Percentiles rank a stretch among this genome's conserved stretches.
phyloP scores from a whole-genome alignment of 2,329 filamentous ascomycete genomes.

The Fusarium nodosum region DNA sequence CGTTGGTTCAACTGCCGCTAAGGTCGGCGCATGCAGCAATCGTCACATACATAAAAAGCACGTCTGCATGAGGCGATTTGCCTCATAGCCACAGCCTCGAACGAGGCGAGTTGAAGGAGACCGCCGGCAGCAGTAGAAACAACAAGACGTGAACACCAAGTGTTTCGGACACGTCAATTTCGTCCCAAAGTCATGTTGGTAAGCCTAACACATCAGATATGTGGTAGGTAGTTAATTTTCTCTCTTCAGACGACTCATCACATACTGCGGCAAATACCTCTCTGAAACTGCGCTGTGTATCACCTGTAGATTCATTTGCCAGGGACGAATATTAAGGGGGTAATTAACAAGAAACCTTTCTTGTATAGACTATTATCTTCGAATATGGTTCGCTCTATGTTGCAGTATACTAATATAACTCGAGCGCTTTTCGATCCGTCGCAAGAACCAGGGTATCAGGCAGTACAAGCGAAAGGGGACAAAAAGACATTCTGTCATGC shows the following conservation, averaged over 20 bases:
- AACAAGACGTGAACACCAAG: conserved; percentile 3
- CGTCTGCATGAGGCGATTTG: conserved; percentile 32
- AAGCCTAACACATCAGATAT: background rate
- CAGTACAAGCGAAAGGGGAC: conserved; percentile 23
- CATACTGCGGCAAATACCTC: conserved; percentile 1
- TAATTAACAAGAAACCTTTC: background rate
- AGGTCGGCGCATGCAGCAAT: conserved; percentile 33
- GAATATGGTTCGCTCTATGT: conserved; percentile 28
- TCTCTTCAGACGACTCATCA: conserved; percentile 30
- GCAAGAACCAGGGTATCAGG: conserved; percentile 38
- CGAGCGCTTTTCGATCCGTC: conserved; percentile 16
- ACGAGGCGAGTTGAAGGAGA: conserved; percentile 4
- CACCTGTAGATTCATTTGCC: background rate
- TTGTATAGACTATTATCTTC: conserved; percentile 14
- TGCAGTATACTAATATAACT: conserved; percentile 14
- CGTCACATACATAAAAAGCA: conserved; percentile 37
- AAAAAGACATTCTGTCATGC: conserved; percentile 2
- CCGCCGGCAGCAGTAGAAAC: background rate
- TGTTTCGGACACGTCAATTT: conserved; percentile 29
- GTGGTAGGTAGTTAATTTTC: conserved; percentile 15
- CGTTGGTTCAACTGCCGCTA: conserved; percentile 37
- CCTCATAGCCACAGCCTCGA: conserved; percentile 9
- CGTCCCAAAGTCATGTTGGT: conserved; percentile 1
- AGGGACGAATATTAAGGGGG: background rate
- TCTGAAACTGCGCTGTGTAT: conserved; percentile 5